These are phyloP conservation scores for Trifolium repens DNA, from an alignment of 306 rosid genomes.

Conservation along the genomic window DNA sequence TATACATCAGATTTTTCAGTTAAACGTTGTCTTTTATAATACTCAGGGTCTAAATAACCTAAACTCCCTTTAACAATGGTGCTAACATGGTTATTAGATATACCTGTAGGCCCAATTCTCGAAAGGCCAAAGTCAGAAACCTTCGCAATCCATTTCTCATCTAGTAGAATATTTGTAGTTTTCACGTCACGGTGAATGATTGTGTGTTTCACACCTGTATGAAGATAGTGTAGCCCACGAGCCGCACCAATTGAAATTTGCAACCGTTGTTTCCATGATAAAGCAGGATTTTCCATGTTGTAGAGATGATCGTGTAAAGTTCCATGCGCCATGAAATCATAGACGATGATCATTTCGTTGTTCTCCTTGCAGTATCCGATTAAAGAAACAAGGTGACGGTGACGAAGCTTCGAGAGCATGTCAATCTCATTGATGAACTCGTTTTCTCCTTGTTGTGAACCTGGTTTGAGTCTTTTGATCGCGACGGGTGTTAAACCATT, in stretches of 20 bases:
- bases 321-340: slow-evolving; percentile 61
- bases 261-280: slow-evolving; percentile 56
- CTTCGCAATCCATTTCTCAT: slow-evolving; percentile 55
- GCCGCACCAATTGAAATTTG: slow-evolving; percentile 56
- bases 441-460: slow-evolving; percentile 48
- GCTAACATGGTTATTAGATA: slow-evolving; percentile 43
- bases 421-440: slow-evolving; percentile 59
- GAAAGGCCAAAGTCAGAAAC: slow-evolving; percentile 67
- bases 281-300: slow-evolving; percentile 33
- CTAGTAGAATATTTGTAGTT: slow-evolving; percentile 57
- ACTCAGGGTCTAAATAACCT: slow-evolving; percentile 50
- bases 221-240: slow-evolving; percentile 61
- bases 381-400: slow-evolving; percentile 50
- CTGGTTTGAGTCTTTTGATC: slow-evolving; percentile 53
- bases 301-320: slow-evolving; percentile 60
- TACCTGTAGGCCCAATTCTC: slow-evolving; percentile 47
- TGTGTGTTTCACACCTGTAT: slow-evolving; percentile 44
- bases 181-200: slow-evolving; percentile 75
- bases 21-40: slow-evolving; percentile 46
- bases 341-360: slow-evolving; percentile 54
- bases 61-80: slow-evolving; percentile 49
- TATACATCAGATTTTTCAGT: slow-evolving; percentile 71
- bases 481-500: slow-evolving; percentile 43
- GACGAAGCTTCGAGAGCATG: slow-evolving; percentile 54
- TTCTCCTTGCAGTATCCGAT: slow-evolving; percentile 51